phyloP scores from a whole-genome alignment of 352 stramenopile species.

The Globisporangium paddicum region DNA sequence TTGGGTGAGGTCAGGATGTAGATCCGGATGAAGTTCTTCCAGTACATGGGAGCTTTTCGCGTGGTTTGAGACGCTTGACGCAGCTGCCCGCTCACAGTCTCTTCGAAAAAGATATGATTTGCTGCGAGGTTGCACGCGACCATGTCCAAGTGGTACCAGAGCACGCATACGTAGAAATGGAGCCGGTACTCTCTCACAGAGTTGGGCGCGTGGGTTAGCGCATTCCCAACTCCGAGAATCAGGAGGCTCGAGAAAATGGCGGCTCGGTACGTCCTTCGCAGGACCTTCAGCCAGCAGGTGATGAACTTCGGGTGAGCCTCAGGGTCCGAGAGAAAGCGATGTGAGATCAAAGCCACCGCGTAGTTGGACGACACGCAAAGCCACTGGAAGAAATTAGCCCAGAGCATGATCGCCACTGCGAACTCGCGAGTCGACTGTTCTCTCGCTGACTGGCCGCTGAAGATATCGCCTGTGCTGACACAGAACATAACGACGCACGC shows the following conservation, averaged over 20 bases:
- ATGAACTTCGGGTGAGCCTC: neutral
- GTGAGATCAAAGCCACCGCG: neutral
- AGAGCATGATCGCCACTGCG: neutral
- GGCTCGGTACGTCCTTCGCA: neutral
- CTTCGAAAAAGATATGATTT: neutral
- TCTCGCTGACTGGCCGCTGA: too few species aligned
- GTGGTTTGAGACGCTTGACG: neutral
- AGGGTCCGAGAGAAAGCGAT: neutral
- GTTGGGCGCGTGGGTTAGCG: neutral
- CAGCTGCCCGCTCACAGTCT: neutral
- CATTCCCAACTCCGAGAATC: neutral
- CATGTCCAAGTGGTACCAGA: slow-evolving; percentile 1
- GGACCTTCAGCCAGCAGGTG: slow-evolving; percentile 10
- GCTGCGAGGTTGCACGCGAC: neutral
- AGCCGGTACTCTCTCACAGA: neutral
- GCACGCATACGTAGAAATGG: slow-evolving; percentile 1
- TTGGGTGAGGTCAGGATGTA: neutral
- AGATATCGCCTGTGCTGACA: too few species aligned
- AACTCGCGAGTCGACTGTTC: neutral
- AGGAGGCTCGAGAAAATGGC: neutral
- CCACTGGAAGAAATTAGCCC: slow-evolving; percentile 4
- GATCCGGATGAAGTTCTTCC: slow-evolving; percentile 1
- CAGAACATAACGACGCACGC: too few species aligned
- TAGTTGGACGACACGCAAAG: slow-evolving; percentile 2
- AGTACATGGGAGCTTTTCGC: neutral